Base-by-base conservation (phyloP, 306 rosid species). In the Prunus campanulata region DNA sequence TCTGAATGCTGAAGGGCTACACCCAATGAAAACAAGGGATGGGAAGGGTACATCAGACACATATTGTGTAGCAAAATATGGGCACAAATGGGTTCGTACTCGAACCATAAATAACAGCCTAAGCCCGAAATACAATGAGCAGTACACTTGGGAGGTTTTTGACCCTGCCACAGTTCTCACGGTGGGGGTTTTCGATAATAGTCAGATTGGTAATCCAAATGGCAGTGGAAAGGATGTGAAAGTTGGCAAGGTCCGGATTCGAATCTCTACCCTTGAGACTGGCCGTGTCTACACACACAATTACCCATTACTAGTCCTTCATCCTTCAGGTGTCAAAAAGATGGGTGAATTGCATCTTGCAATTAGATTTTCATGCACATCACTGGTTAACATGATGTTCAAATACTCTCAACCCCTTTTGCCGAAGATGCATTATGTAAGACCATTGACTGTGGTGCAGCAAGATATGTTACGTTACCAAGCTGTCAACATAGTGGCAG, bases 341-440 rank as follows among this genome's bases (percentile, higher is more conserved):
- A 88, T 84, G 84, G 99, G 99, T 30, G 99, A 96, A 25, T 80
- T 92, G 59, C 97, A 96, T 83, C 87, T 96, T 76, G 99, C 99
- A 50, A 85, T 96, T 68, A 80, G 99, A 24, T 96, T 96, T 71
- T 83, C 95, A 0, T 86, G 93, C 72, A 87, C 96, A 46, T 89
- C 99, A 32, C 30, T 79, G 46, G 5, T 51, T 2, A 87, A 86
- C 84, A 80, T 89, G 93, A 86, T 91, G 87, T 14, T 27, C 13
- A 60, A 87, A 78, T 96, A 96, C 79, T 83, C 96, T 39, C 80
- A 80, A 54, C 99, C 98, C 11, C 87, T 85, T 57, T 81, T 96
- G 86, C 99, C 99, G 9, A 96, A 96, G 79, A 92, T 96, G 99
- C 99, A 96, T 78, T 92, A 90, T 65, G 55, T 39, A 49, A 87